Base-by-base conservation (phyloP, 2,329 filamentous ascomycete genomes). In the Hypomyces perniciosus region DNA sequence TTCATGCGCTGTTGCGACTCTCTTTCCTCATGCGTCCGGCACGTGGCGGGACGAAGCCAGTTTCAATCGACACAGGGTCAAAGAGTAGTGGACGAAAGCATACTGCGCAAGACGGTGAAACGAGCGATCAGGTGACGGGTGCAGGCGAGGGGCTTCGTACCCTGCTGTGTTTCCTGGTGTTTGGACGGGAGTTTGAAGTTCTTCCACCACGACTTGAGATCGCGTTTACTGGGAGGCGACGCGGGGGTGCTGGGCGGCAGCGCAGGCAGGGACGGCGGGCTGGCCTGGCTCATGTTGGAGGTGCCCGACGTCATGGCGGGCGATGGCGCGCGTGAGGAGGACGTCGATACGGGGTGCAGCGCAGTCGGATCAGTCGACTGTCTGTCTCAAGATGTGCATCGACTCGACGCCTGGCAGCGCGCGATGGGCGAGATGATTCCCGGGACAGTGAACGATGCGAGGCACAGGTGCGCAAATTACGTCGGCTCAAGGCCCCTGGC, bases 141-240 rank as follows among this genome's bases (percentile, higher is more conserved):
- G 33, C 26, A n/a, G 43, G 40, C 38, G 31, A 35, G 9, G 35
- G 46, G 31, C 26, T 28, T 33, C 37, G 37, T 50, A 43, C 54
- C 46, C 78, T 83, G 80, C 79, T 63, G 75, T 71, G 72, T 61
- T 58, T 83, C 80, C 50, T 80, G 76, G 52, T 77, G 75, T 62
- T 76, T 81, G 35, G 75, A 70, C 42, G 79, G 75, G 48, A 87
- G 80, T 72, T 93, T 93, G 73, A 99, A 97, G 62, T 85, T 84
- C 71, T 90, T 96, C 93, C 93, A 97, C 93, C 93, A 99, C 54
- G 88, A 95, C 61, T 90, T 87, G 60, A 97, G 76, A 67, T 96
- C 90, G 67, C 89, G 84, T 73, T 87, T 95, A 58, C 84, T 89
- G 30, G 89, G 89, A 50, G 88, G 88, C 39, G 88, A 90, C 66